Evolutionary conservation across 2,329 filamentous ascomycete genomes (phyloP).

Genomic region (Aspergillus chevalieri): DNA sequence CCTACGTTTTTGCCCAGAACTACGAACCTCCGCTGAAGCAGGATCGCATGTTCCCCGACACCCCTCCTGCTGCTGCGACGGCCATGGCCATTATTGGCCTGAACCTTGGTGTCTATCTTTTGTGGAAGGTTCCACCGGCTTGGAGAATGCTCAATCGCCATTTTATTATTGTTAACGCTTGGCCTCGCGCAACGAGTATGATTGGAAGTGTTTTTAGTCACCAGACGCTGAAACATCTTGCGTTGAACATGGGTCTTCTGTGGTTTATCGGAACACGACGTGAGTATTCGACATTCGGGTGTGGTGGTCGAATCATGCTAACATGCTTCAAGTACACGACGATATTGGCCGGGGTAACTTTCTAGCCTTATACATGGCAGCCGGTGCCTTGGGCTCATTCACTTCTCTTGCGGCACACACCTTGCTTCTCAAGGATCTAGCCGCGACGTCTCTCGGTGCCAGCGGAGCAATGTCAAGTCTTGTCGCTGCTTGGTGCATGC

Average conservation of each 20-base stretch:
- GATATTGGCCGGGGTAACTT: slow-evolving; percentile 53
- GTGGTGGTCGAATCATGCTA: slow-evolving; percentile 4
- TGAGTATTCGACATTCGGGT: slow-evolving; percentile 17
- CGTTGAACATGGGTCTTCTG: slow-evolving; percentile 50
- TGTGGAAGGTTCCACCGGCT: slow-evolving; percentile 48
- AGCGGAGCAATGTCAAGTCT: slow-evolving; percentile 48
- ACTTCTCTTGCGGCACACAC: slow-evolving; percentile 42
- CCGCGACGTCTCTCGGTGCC: slow-evolving; percentile 45
- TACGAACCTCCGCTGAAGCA: slow-evolving; percentile 45
- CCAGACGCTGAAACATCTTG: slow-evolving; percentile 47
- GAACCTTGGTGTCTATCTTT: slow-evolving; percentile 46
- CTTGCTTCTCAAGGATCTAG: slow-evolving; percentile 34
- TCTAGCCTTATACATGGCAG: slow-evolving; percentile 46
- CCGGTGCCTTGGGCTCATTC: slow-evolving; percentile 44
- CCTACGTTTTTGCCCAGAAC: slow-evolving; percentile 41
- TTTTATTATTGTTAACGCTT: slow-evolving; percentile 48
- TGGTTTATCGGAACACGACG: slow-evolving; percentile 49
- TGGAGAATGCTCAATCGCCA: slow-evolving; percentile 54
- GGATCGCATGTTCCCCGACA: slow-evolving; percentile 45
- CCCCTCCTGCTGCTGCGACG: slow-evolving; percentile 48
- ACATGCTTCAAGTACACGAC: slow-evolving; percentile 42
- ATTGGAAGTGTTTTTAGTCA: slow-evolving; percentile 55
- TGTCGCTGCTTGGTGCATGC: slow-evolving; percentile 44
- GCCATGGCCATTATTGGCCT: slow-evolving; percentile 44
- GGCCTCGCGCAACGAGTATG: slow-evolving; percentile 48